Evolutionary conservation across 176 grass and related monocot species (phyloP), one percentile per base, ranked within the genome.

Genomic region (Lolium rigidum): DNA sequence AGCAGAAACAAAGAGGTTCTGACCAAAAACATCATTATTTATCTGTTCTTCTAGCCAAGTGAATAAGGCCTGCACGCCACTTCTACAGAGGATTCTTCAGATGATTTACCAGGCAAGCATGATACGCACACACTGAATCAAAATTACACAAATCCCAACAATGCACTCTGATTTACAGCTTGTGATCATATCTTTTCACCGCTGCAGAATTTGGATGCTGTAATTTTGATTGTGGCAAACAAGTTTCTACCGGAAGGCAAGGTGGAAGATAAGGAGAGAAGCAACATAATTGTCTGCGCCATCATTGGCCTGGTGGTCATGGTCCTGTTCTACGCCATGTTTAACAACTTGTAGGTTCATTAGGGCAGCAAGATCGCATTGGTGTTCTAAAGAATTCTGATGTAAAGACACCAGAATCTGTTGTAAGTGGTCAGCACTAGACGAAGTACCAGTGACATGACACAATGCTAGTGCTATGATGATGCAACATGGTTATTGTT

Each of bases 161-260:
- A 31, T 22, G 17, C 1, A 74, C 70, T 26, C 13, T n/a, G 0
- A 58, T 2, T 16, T 13, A 82, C 59, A 61, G 1, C 5, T 82
- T 0, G 26, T 11, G 6, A 55, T 62, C 17, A 13, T 20, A 20
- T 8, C 61, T 55, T 77, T 54, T 22, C 15, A 20, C 16, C 5
- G 24, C 16, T 26, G 54, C 96, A 98, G 96, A 94, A 92, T 39
- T 59, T 95, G 77, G 90, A 94, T 25, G 65, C 79, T 16, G 56
- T 84, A 13, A 21, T 95, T 50, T 21, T 89, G 86, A 86, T 81
- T 1, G 16, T 92, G 31, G 78, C 93, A 0, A 89, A 85, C 51
- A 94, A 90, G 76, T 14, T 91, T 43, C 41, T 95, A 12, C 93
- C 96, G 1, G 70, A 94, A 71, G 90, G 80, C 3, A 80, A 65